Evolutionary conservation across 257 asterid genomes (phyloP), one percentile per base, ranked within the genome.

Genomic region (Solanum stenotomum): DNA sequence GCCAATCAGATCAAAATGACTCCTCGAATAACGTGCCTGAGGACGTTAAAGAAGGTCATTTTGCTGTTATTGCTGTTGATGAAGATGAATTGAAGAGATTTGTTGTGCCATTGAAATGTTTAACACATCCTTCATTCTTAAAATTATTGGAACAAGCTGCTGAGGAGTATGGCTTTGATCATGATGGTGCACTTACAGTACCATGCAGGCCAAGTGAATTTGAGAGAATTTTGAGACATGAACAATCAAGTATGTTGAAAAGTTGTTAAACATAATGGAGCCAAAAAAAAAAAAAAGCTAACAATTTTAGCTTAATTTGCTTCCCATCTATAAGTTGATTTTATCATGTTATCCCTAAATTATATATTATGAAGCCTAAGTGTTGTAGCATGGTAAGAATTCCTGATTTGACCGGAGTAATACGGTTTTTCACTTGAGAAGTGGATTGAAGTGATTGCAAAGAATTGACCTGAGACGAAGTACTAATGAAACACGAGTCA

Each of bases 21-120:
- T 88, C 83, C 29, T 74, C 82, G 76, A 86, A 1, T 63, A 78
- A 75, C 16, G 93, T 95, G 40, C 95, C 96, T 10, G 89, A 90
- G 0, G 98, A 95, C 13, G 91, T 92, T 67, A 92, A 91, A 76
- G 92, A 91, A 59, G 94, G 94, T 0, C 93, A 92, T 84, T 90
- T 91, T 85, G 92, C 91, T 2, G 94, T 92, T 33, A 84, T 90
- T 13, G 93, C 93, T 10, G 87, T 37, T 46, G 90, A 88, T 71
- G 91, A 88, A 3, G 86, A 87, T 59, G 87, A 89, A 46, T 37
- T 88, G 75, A 88, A 44, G 71, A 90, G 93, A 84, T 89, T 92
- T 65, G 82, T 91, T 1, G 87, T 91, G 18, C 93, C 93, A 6
- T 83, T 92, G 87, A 87, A 90, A 83, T 92, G 44, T 31, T 79